Percentiles rank a stretch among this genome's conserved stretches.
phyloP scores from a whole-genome alignment of 1,139 yeast species.

The Candida pseudoviswanathii region DNA sequence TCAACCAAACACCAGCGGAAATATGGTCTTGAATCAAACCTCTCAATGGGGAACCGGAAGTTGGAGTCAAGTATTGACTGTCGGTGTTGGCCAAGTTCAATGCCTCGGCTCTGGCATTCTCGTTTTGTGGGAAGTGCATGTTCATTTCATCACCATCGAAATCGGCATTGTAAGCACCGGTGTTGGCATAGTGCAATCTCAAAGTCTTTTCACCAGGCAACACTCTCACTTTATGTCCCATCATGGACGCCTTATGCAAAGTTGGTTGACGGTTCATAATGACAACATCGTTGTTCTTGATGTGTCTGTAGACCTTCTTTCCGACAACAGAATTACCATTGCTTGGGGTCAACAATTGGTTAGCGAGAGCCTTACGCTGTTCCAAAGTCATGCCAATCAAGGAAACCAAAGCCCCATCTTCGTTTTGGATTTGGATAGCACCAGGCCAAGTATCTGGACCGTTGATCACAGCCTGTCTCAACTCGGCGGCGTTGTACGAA shows the following conservation, averaged over 20 bases:
- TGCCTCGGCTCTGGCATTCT: constrained; percentile 97
- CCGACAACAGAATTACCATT: constrained; percentile 60
- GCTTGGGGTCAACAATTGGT: constrained; percentile 89
- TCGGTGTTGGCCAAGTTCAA: constrained; percentile 93
- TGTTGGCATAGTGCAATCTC: constrained; percentile 96
- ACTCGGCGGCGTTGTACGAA: constrained; percentile 84
- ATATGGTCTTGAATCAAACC: constrained; percentile 99
- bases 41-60: constrained; percentile 97
- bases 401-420: constrained; percentile 87
- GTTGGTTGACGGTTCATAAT: constrained; percentile 99
- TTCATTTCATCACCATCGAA: constrained; percentile 99
- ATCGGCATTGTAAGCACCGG: constrained; percentile 99
- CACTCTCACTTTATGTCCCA: constrained; percentile 98
- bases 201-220: constrained; percentile 96
- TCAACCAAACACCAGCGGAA: constrained; percentile 98
- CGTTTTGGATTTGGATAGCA: constrained; percentile 94
- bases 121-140: constrained; percentile 99
- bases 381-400: constrained; percentile 88
- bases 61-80: constrained; percentile 95
- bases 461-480: constrained; percentile 92
- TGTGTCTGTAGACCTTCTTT: constrained; percentile 93
- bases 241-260: constrained; percentile 98
- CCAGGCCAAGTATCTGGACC: constrained; percentile 99
- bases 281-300: constrained; percentile 92
- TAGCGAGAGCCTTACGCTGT: constrained; percentile 95